These are phyloP conservation scores for Raffaelea albimanens DNA, from an alignment of 2,329 filamentous ascomycete genomes.

Conservation along the genomic window DNA sequence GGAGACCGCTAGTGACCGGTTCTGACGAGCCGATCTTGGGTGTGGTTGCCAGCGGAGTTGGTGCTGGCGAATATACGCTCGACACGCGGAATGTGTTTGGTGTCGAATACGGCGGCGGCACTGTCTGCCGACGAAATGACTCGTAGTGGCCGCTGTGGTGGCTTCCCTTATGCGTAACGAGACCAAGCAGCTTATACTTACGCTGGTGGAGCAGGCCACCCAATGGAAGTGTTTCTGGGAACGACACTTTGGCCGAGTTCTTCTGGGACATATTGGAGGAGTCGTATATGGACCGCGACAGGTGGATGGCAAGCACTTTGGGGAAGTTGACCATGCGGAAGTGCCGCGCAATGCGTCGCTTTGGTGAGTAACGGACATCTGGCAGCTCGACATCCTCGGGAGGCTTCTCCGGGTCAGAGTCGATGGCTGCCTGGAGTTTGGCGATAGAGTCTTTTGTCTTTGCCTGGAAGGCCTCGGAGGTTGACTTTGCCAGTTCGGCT, in stretches of 20 bases:
- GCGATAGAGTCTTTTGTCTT: conserved; percentile 48
- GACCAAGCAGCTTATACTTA: conserved; percentile 73
- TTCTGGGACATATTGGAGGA: conserved; percentile 69
- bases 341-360: conserved; percentile 75
- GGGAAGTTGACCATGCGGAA: conserved; percentile 82
- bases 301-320: conserved; percentile 80
- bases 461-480: conserved; percentile 40
- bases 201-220: conserved; percentile 70
- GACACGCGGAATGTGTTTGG: conserved; percentile 69
- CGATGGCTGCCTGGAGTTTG: conserved; percentile 59
- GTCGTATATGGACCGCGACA: conserved; percentile 90
- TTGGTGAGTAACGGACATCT: conserved; percentile 64
- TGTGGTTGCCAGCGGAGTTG: conserved; percentile 42
- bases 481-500: conserved; percentile 46
- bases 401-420: conserved; percentile 70
- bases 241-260: conserved; percentile 88
- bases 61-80: conserved; percentile 59
- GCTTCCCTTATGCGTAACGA: conserved; percentile 90
- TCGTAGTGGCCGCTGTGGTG: conserved; percentile 97
- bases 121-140: conserved; percentile 79
- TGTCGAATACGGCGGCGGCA: conserved; percentile 72
- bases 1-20: conserved; percentile 14
- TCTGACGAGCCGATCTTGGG: conserved; percentile 23
- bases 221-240: conserved; percentile 76
- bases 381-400: conserved; percentile 67